Percentiles rank a stretch among this genome's conserved stretches.
Evolutionary conservation across 2,329 filamentous ascomycete genomes (phyloP).

Genomic region (Fusarium illudens): DNA sequence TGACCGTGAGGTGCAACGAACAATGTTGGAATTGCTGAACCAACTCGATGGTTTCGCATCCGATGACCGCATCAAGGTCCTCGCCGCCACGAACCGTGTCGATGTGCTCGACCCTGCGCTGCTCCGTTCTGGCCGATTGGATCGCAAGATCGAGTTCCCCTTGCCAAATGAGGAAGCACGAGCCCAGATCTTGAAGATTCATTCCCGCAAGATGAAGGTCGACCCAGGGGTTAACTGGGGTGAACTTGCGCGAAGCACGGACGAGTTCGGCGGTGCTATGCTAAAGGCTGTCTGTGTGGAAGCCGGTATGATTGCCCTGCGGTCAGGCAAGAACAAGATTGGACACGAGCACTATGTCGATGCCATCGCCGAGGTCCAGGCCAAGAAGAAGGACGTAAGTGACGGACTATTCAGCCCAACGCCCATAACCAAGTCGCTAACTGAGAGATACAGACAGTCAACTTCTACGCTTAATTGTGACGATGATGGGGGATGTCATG

Average conservation of each 20-base stretch:
- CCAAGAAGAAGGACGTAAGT: constrained; percentile 90
- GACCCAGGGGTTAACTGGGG: constrained; percentile 94
- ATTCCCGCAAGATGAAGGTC: constrained; percentile 98
- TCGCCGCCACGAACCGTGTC: constrained; percentile 93
- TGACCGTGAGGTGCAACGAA: constrained; percentile 96
- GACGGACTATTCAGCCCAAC: neutral
- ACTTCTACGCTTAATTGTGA: constrained; percentile 59
- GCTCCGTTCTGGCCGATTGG: constrained; percentile 88
- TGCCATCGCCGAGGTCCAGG: constrained; percentile 94
- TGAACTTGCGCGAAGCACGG: constrained; percentile 93
- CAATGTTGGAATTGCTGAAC: constrained; percentile 98
- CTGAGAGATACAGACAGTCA: constrained; percentile 58
- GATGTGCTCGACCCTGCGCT: constrained; percentile 93
- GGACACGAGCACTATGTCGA: constrained; percentile 99
- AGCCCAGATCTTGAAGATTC: constrained; percentile 96
- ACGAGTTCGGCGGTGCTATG: constrained; percentile 98
- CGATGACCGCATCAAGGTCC: constrained; percentile 94
- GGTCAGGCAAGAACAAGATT: constrained; percentile 95
- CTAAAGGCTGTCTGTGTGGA: constrained; percentile 98
- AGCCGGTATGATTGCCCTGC: constrained; percentile 97
- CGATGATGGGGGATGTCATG: constrained; percentile 11
- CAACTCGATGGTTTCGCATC: constrained; percentile 98
- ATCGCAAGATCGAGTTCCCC: constrained; percentile 98
- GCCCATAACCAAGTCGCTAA: constrained; percentile 19
- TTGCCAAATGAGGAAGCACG: constrained; percentile 97